Base-by-base conservation (phyloP, 1,284 basidiomycete species). In the Puccinia novopanici region DNA sequence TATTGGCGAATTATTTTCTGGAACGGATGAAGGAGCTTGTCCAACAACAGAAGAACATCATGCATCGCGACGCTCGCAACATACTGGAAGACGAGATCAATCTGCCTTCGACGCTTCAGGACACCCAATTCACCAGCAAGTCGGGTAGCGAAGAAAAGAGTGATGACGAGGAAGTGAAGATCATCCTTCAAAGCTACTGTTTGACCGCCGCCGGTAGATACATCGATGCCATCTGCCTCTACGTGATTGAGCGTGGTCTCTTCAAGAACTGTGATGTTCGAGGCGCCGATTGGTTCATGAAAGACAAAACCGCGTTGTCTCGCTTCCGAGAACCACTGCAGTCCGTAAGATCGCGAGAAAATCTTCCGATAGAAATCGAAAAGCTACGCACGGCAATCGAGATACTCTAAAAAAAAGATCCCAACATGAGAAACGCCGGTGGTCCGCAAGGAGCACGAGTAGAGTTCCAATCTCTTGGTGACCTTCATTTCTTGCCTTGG, bases 321-420 rank as follows among this genome's bases (percentile, higher is more conserved):
- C 50, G 67, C 45, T 50, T 70, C 67, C 42, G 67, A n/a, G 67
- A 70, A 30, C 30, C 45, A 50, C 45, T n/a, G 30, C 67, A 70
- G 24, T 50, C 42, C 5, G 40, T 4, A 17, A 30, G 15, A 27
- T 50, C 52, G 40, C 42, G 67, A 24, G 42, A 70, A 52, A 70
- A 1, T 52, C 45, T 70, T 27, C 67, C 67, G 19, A 2, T 5
- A 48, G 24, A 70, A 30, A 70, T 70, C 45, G 5, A 27, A 27
- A 34, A 70, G 27, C 42, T 50, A 9, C 13, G 27, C 22, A 13
- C 24, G n/a, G 67, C 67, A 42, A 48, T 70, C 40, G 2, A 42
- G 15, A 70, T n/a, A 70, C 67, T 70, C 40, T 48, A 34, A 70
- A 30, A 30, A 57, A n/a, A n/a, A n/a, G n/a, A n/a, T n/a, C n/a